These are phyloP conservation scores for Fusarium siculi DNA, from an alignment of 2,329 filamentous ascomycete species.

Conservation along the genomic window DNA sequence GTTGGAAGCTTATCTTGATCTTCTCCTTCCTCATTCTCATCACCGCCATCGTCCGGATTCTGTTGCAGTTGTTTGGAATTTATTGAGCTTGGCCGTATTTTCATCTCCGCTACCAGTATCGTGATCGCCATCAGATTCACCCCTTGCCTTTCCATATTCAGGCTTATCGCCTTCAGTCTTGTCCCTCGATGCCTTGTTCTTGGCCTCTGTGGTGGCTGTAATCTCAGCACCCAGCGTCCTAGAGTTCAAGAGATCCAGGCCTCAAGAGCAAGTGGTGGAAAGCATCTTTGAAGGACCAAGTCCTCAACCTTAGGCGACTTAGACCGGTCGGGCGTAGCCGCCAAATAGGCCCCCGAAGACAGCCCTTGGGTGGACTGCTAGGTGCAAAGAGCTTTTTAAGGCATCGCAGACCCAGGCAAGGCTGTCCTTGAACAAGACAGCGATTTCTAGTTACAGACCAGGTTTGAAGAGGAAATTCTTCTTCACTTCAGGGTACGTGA, in stretches of 20 bases:
- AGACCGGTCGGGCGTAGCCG: background rate
- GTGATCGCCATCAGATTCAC: too few species aligned
- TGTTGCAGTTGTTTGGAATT: too few species aligned
- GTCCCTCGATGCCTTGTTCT: rapidly evolving
- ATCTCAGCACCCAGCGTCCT: background rate
- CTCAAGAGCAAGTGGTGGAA: background rate
- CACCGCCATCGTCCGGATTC: rapidly evolving
- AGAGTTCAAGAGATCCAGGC: background rate
- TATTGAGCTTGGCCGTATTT: too few species aligned
- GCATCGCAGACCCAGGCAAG: background rate
- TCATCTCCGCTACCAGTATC: too few species aligned
- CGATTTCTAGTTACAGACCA: background rate
- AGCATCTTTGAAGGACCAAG: background rate
- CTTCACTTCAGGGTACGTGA: background rate
- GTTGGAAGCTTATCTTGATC: background rate
- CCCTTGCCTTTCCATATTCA: background rate
- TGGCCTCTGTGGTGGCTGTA: background rate
- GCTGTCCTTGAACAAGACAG: background rate
- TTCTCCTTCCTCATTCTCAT: background rate
- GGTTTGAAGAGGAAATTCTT: background rate
- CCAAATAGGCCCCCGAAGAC: background rate
- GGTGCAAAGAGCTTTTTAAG: background rate
- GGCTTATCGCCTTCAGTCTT: rapidly evolving
- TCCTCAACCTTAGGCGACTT: background rate
- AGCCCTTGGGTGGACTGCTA: background rate